These are phyloP conservation scores for Rhizopogon vulgaris DNA, from an alignment of 768 basidiomycete genomes.

Conservation along the genomic window DNA sequence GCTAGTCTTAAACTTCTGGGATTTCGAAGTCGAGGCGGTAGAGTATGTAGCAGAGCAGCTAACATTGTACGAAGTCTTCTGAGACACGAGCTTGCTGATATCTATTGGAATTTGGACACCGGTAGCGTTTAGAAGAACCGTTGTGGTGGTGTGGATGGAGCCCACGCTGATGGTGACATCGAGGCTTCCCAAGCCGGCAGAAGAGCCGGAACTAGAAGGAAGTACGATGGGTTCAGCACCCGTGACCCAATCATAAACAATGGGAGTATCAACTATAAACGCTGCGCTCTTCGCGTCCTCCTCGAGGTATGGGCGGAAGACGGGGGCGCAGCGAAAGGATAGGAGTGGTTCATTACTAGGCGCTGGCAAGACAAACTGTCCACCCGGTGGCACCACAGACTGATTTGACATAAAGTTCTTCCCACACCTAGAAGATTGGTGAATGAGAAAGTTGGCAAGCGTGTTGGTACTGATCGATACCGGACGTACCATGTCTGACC, in stretches of 20 bases:
- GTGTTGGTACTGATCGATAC: background rate
- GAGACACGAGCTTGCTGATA: constrained; percentile 22
- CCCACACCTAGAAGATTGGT: constrained; percentile 35
- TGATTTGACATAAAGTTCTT: constrained; percentile 41
- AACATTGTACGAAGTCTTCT: constrained; percentile 24
- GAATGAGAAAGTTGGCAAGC: background rate
- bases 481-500: constrained; percentile 22
- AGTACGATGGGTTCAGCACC: constrained; percentile 28
- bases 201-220: background rate
- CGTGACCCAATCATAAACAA: constrained; percentile 30
- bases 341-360: constrained; percentile 32
- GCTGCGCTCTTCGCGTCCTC: constrained; percentile 25
- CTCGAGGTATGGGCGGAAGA: constrained; percentile 40
- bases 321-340: constrained; percentile 41
- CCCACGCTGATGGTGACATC: constrained; percentile 27
- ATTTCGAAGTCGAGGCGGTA: constrained; percentile 1
- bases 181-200: constrained; percentile 8
- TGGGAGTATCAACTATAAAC: constrained; percentile 33
- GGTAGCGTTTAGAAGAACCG: constrained; percentile 33
- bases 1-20: constrained; percentile 24
- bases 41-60: constrained; percentile 29
- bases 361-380: constrained; percentile 34
- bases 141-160: constrained; percentile 15
- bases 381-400: constrained; percentile 39
- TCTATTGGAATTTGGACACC: constrained; percentile 30